phyloP scores from a whole-genome alignment of 345 rosid species.

The Moricandia arvensis region DNA sequence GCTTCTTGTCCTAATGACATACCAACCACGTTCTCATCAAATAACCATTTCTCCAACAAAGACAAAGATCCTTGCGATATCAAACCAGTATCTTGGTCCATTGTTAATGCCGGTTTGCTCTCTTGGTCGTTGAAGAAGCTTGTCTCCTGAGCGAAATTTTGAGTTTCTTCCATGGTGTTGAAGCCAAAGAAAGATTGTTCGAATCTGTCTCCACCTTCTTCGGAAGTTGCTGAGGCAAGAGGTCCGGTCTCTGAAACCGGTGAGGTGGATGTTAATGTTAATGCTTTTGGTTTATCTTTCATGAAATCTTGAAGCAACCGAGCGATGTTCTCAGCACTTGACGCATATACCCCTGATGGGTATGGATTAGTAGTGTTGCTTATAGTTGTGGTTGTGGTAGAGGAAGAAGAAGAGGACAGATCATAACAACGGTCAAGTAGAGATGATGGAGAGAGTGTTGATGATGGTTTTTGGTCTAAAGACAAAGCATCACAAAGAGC shows the following conservation, averaged over 20 bases:
- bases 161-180: slow-evolving; percentile 42
- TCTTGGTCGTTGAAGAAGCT: slow-evolving; percentile 48
- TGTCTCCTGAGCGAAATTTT: slow-evolving; percentile 42
- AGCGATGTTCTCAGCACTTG: slow-evolving; percentile 71
- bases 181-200: slow-evolving; percentile 48
- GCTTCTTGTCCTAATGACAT: slow-evolving; percentile 43
- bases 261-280: slow-evolving; percentile 25
- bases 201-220: slow-evolving; percentile 29
- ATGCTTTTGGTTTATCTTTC: slow-evolving; percentile 44
- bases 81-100: slow-evolving; percentile 32
- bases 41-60: slow-evolving; percentile 71
- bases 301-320: slow-evolving; percentile 67
- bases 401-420: slow-evolving; percentile 38
- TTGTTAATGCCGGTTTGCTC: slow-evolving; percentile 42
- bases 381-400: slow-evolving; percentile 33
- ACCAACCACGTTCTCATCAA: slow-evolving; percentile 57
- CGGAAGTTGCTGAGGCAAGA: slow-evolving; percentile 15
- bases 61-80: slow-evolving; percentile 47
- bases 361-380: slow-evolving; percentile 26
- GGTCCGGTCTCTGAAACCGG: slow-evolving; percentile 33
- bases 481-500: slow-evolving; percentile 89
- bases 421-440: slow-evolving; percentile 26
- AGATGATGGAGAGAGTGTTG: slow-evolving; percentile 28
- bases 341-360: slow-evolving; percentile 49
- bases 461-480: slow-evolving; percentile 45